A percentile compares a stretch with the other conserved stretches of the same genome.
phyloP scores from a whole-genome alignment of 1,284 basidiomycete genomes.

The Violaceomyces palustris region DNA sequence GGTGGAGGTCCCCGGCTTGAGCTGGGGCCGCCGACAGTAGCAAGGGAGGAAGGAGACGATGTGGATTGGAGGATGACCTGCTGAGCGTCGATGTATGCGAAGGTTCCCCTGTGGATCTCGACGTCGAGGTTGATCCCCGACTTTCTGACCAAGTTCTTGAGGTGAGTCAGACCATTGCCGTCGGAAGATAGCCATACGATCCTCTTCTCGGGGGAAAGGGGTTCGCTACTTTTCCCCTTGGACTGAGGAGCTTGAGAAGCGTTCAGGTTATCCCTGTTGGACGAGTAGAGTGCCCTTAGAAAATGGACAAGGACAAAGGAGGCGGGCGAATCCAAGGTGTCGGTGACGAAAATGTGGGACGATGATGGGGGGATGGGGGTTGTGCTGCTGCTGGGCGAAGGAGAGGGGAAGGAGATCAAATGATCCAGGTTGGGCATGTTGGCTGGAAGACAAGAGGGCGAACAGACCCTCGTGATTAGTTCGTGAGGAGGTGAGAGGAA shows the following conservation, averaged over 20 bases:
- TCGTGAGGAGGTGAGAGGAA: too few species aligned
- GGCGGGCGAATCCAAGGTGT: conserved; percentile 31
- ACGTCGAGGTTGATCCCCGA: conserved; percentile 21
- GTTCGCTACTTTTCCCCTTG: conserved; percentile 7
- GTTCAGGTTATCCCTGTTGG: conserved; percentile 5
- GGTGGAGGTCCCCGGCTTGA: too few species aligned
- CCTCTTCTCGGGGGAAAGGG: conserved; percentile 2
- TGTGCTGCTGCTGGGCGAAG: conserved; percentile 2
- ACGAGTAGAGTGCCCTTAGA: conserved; percentile 11
- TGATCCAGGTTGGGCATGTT: conserved; percentile 27
- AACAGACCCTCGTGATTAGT: too few species aligned
- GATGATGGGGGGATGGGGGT: conserved; percentile 25
- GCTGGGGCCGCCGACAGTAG: too few species aligned
- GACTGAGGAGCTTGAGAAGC: background rate
- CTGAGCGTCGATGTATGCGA: conserved; percentile 16
- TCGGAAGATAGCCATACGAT: conserved; percentile 33
- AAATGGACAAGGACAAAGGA: conserved; percentile 28
- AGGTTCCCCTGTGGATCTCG: conserved; percentile 10
- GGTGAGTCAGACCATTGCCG: conserved; percentile 18
- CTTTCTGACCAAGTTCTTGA: conserved; percentile 20
- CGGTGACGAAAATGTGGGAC: conserved; percentile 28
- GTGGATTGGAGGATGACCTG: background rate
- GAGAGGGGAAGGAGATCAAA: conserved; percentile 17
- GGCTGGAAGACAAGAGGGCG: too few species aligned
- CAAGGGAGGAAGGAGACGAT: too few species aligned